Evolutionary conservation across 768 basidiomycete species (phyloP).

Genomic region (Hygrocybe coccinea): DNA sequence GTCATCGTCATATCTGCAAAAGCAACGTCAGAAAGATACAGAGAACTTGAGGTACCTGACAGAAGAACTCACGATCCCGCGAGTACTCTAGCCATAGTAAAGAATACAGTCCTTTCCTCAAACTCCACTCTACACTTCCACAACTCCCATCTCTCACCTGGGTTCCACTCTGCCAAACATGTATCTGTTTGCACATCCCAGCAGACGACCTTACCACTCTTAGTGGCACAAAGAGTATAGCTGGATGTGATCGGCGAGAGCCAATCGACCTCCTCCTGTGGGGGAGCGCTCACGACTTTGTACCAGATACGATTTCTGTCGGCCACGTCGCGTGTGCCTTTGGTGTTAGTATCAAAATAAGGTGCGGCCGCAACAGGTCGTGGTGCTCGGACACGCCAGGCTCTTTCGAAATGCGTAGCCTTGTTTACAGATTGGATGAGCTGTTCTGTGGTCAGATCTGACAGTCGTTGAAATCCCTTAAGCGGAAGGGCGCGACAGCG

Average conservation of each 20-base stretch:
- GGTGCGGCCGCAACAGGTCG: slow-evolving; percentile 40
- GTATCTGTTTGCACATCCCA: slow-evolving; percentile 65
- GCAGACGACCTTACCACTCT: slow-evolving; percentile 70
- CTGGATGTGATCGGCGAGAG: slow-evolving; percentile 70
- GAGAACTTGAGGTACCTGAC: neutral
- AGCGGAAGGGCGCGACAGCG: slow-evolving; percentile 66
- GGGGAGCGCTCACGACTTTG: slow-evolving; percentile 62
- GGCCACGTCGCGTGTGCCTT: neutral
- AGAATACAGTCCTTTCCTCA: slow-evolving; percentile 64
- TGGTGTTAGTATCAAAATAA: slow-evolving; percentile 11
- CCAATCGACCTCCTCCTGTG: slow-evolving; percentile 70
- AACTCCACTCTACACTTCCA: slow-evolving; percentile 80
- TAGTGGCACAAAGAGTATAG: slow-evolving; percentile 73
- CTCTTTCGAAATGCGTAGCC: slow-evolving; percentile 54
- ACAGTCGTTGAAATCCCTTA: slow-evolving; percentile 62
- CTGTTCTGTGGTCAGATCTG: slow-evolving; percentile 57
- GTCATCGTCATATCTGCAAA: slow-evolving; percentile 50
- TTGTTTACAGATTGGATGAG: slow-evolving; percentile 62
- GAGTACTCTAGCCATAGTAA: slow-evolving; percentile 68
- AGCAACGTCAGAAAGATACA: neutral
- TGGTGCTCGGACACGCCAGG: slow-evolving; percentile 59
- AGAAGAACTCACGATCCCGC: slow-evolving; percentile 40
- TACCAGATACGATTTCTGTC: slow-evolving; percentile 45
- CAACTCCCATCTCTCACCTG: slow-evolving; percentile 58
- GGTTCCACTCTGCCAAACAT: slow-evolving; percentile 67